A percentile compares a stretch with the other conserved stretches of the same genome.
phyloP scores from a whole-genome alignment of 2,329 filamentous ascomycete genomes.

The Neoascochyta sp. region DNA sequence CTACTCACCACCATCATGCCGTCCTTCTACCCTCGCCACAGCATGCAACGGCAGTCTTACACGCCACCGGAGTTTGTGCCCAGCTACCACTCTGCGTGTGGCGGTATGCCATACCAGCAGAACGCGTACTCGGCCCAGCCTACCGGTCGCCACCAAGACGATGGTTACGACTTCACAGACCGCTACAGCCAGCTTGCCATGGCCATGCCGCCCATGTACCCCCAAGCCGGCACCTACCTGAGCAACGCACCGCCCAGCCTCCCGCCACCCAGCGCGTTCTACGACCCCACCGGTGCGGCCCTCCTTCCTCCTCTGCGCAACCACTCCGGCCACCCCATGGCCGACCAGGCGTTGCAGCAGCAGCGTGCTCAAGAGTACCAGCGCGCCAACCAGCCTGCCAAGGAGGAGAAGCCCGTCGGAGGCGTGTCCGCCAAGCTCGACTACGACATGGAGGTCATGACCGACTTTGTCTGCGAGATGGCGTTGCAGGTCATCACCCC shows the following conservation, averaged over 20 bases:
- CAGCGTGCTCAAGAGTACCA: conserved; percentile 42
- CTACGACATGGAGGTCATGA: conserved; percentile 95
- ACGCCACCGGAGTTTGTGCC: conserved; percentile 50
- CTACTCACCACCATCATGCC: conserved; percentile 45
- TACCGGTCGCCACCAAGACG: conserved; percentile 42
- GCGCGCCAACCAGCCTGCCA: conserved; percentile 41
- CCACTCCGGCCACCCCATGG: conserved; percentile 35
- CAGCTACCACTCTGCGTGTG: conserved; percentile 44
- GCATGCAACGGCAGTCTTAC: conserved; percentile 43
- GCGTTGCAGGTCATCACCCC: conserved; percentile 67
- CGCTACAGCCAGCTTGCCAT: conserved; percentile 45
- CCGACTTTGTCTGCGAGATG: conserved; percentile 91
- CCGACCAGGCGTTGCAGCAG: conserved; percentile 34
- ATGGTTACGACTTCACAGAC: conserved; percentile 46
- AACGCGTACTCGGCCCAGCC: conserved; percentile 43
- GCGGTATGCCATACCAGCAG: conserved; percentile 46
- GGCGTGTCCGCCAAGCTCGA: conserved; percentile 92
- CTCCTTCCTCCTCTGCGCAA: conserved; percentile 48
- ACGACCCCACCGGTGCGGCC: conserved; percentile 45
- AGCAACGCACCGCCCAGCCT: conserved; percentile 36
- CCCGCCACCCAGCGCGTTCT: conserved; percentile 39
- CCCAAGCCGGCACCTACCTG: conserved; percentile 39
- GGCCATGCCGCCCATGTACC: conserved; percentile 40
- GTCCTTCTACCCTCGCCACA: conserved; percentile 49
- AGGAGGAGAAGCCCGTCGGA: conserved; percentile 68